Conservation (phyloP, 225 moss, liverwort and hornwort genomes). For the Ulota crispa region DNA sequence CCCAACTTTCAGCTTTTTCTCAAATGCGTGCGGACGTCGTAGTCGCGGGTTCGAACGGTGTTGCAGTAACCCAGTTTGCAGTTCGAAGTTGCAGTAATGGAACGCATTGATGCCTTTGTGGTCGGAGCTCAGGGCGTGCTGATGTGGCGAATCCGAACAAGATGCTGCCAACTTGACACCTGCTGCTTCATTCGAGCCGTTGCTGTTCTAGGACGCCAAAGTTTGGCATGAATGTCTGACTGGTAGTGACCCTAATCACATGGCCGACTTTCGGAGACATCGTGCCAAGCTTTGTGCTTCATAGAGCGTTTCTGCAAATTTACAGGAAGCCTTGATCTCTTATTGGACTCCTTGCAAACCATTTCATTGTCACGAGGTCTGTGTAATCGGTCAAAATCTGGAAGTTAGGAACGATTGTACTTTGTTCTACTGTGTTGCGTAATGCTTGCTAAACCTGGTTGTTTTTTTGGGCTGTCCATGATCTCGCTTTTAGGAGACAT, state of each 20-base stretch:
- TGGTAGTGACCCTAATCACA: constrained; percentile 17
- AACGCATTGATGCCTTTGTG: neutral
- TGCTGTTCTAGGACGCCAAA: constrained; percentile 39
- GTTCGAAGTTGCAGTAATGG: constrained; percentile 7
- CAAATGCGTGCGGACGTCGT: neutral
- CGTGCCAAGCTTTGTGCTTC: constrained; percentile 63
- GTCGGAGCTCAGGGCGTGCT: neutral
- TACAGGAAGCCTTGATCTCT: neutral
- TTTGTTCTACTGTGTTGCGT: neutral
- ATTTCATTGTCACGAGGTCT: neutral
- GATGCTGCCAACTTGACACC: neutral
- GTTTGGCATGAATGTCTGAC: constrained; percentile 43
- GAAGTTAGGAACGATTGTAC: neutral
- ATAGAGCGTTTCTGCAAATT: constrained; percentile 8
- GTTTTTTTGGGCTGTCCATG: neutral
- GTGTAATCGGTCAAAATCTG: neutral
- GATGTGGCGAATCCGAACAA: neutral
- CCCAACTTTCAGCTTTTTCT: neutral
- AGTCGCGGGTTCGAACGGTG: neutral
- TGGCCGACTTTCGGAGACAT: constrained; percentile 8
- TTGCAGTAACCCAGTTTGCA: constrained; percentile 12
- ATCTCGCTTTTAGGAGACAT: neutral
- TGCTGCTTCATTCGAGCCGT: neutral
- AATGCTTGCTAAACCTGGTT: neutral
- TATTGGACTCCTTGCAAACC: neutral